These are phyloP conservation scores for Solanum hybrid DNA, from an alignment of 305 asterid genomes.

Conservation along the genomic window DNA sequence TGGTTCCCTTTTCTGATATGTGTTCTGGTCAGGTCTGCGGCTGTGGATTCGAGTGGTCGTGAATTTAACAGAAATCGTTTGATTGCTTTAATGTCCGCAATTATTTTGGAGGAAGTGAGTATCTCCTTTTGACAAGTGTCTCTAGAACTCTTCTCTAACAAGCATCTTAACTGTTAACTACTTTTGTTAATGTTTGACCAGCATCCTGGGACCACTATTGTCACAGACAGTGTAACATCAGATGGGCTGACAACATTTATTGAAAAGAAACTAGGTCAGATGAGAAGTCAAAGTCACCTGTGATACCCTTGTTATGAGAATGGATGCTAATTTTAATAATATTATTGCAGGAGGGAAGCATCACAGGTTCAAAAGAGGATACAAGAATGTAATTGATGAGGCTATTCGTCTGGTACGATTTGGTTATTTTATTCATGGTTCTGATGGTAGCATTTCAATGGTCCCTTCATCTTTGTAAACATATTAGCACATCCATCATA, in stretches of 20 bases:
- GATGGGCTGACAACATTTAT: conserved; percentile 93
- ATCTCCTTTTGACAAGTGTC: conserved; percentile 1
- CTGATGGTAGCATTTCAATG: not conserved
- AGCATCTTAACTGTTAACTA: conserved; percentile 13
- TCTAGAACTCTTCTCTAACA: not conserved
- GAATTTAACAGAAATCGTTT: conserved; percentile 90
- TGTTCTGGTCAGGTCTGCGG: conserved; percentile 73
- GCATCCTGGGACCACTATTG: conserved; percentile 96
- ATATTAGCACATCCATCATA: not conserved
- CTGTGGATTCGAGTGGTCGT: conserved; percentile 84
- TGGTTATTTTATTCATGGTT: not conserved
- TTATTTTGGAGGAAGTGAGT: conserved; percentile 86
- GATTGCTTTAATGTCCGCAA: conserved; percentile 92
- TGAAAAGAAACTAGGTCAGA: conserved; percentile 85
- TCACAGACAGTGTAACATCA: conserved; percentile 96
- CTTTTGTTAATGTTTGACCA: conserved; percentile 23
- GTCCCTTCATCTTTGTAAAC: not conserved
- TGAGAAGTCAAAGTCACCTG: not conserved
- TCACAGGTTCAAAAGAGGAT: conserved; percentile 96
- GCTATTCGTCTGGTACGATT: conserved; percentile 77
- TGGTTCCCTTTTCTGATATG: conserved; percentile 8
- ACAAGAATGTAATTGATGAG: conserved; percentile 98
- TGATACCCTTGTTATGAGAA: not conserved
- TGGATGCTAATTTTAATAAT: conserved; percentile 16
- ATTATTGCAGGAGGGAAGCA: conserved; percentile 75